Conservation (phyloP, 257 asterid species). For the Solanum sitiens region DNA sequence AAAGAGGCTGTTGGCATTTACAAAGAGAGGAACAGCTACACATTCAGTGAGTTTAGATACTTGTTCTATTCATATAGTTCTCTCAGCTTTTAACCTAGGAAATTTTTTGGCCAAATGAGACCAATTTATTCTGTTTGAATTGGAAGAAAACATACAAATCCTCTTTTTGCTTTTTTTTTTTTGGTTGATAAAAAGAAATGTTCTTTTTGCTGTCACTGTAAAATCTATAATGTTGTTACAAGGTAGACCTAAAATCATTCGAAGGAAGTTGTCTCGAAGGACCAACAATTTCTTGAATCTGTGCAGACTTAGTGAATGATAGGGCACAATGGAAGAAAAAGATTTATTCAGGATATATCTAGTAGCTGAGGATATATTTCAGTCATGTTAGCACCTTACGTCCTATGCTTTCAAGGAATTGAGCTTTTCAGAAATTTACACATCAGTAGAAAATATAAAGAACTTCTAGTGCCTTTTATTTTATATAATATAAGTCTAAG, state of each 20-base stretch:
- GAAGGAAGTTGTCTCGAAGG: neutral
- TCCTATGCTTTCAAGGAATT: neutral
- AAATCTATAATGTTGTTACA: neutral
- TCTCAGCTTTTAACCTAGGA: neutral
- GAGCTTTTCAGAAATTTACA: neutral
- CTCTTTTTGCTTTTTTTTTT: neutral
- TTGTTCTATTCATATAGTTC: neutral
- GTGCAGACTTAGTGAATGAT: neutral
- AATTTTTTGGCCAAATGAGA: neutral
- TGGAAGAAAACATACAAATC: neutral
- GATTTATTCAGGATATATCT: neutral
- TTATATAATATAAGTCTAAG: neutral
- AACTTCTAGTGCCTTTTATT: neutral
- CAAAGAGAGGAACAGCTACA: conserved; percentile 64
- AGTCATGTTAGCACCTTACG: neutral
- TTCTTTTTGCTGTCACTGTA: neutral
- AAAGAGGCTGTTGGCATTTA: conserved; percentile 85
- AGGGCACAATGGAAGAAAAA: neutral
- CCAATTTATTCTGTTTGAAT: neutral
- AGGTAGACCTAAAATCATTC: neutral
- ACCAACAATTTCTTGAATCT: neutral
- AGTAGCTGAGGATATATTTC: neutral
- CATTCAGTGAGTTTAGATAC: conserved; percentile 57
- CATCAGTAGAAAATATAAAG: neutral
- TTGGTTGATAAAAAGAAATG: neutral